These are phyloP conservation scores for Priceomyces melissophilus DNA, from an alignment of 805 yeast species.

Conservation along the genomic window DNA sequence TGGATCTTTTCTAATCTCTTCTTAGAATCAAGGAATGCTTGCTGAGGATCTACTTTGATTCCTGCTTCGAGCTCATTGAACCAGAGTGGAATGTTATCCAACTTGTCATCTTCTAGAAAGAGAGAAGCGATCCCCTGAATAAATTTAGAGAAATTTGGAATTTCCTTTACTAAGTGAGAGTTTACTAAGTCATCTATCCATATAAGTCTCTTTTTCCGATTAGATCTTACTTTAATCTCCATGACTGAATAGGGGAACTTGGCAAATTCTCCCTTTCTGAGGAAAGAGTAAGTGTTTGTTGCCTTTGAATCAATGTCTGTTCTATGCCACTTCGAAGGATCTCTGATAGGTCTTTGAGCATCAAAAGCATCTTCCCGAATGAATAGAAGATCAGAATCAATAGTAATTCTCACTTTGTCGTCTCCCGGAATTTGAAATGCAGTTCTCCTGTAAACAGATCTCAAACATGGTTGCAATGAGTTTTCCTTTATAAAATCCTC, in stretches of 20 bases:
- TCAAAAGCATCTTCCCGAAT: constrained; percentile 91
- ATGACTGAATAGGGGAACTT: constrained; percentile 84
- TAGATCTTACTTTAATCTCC: constrained; percentile 66
- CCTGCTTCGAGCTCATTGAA: constrained; percentile 77
- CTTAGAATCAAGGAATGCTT: constrained; percentile 67
- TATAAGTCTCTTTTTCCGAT: constrained; percentile 44
- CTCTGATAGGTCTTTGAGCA: constrained; percentile 79
- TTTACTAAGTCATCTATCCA: constrained; percentile 89
- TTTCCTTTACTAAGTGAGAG: constrained; percentile 84
- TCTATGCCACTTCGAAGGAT: constrained; percentile 89
- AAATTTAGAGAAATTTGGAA: constrained; percentile 89
- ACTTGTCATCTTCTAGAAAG: constrained; percentile 84
- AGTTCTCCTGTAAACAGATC: constrained; percentile 85
- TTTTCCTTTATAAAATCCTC: constrained; percentile 61
- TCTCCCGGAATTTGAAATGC: constrained; percentile 99
- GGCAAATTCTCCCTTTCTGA: constrained; percentile 81
- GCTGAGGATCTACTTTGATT: constrained; percentile 73
- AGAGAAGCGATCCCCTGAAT: constrained; percentile 89
- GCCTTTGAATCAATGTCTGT: constrained; percentile 80
- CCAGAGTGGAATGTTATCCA: constrained; percentile 94
- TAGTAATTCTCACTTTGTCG: constrained; percentile 82
- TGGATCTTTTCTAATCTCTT: constrained; percentile 48
- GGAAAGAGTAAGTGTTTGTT: constrained; percentile 61
- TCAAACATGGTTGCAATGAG: constrained; percentile 77
- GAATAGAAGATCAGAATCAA: constrained; percentile 83